Base-by-base conservation (phyloP, 129 eudicot genomes). In the Centaurea solstitialis region DNA sequence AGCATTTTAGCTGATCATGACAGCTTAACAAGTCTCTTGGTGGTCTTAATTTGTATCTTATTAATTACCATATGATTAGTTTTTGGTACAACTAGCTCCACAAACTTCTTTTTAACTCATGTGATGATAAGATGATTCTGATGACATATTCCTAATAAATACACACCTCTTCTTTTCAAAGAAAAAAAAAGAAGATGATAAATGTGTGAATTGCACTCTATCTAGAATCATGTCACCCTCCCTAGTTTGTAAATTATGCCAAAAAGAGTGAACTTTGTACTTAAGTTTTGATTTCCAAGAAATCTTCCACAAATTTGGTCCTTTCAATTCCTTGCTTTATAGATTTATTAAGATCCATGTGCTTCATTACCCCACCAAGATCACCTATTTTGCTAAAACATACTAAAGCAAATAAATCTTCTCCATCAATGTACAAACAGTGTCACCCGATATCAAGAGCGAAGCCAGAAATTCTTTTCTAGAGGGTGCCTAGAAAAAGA, bases 81-180 rank as follows among this genome's bases (percentile, higher is more conserved):
- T 43, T 67, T 33, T 9, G 18, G 38, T 75, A 38, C 41, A 59
- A 35, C n/a, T n/a, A n/a, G n/a, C 61, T 70, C 33, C 28, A 53
- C 15, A 47, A 41, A 64, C 77, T 57, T 71, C 77, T 79, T 10
- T 39, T n/a, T 33, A 33, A 33, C 37, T 33, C 37, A 33, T 37
- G 18, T 35, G 39, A 75, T 40, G 38, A 50, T 72, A 37, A 79
- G 72, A 68, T 38, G 28, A 76, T 22, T 69, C 12, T 24, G 62
- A 17, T 35, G 64, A 39, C 53, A 61, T 59, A 69, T 33, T 76
- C 53, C 61, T 10, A 81, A 81, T 81, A 81, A 81, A 74, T 66
- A 79, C 17, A 59, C 28, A 79, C 21, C 28, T 9, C 68, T 62
- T 62, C 30, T 62, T 62, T 62, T 21, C 9, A 9, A 9, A 9